Evolutionary conservation across 192 early-diverging fungal genomes (phyloP), one percentile per base, ranked within the genome.

Genomic region (Lunasporangiospora selenospora): DNA sequence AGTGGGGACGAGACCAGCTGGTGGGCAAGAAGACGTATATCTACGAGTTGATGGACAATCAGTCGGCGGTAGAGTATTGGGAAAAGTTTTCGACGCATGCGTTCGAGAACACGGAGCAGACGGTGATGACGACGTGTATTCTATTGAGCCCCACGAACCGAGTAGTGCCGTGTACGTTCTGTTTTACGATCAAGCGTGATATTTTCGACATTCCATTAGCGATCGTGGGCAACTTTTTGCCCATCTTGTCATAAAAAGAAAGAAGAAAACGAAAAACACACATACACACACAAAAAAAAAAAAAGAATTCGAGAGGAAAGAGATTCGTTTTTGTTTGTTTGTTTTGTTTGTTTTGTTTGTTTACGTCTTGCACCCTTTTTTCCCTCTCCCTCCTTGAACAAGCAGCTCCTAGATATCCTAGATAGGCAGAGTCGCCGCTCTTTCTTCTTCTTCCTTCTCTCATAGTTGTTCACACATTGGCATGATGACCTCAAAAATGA

Each of bases 181-280:
- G 93, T 47, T 95, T 97, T 77, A 95, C 95, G 4, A 95, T 97
- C 80, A 95, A 95, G 70, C 78, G 94, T 38, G 95, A 95, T 65
- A 91, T 95, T 36, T 97, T 97, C 85, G 95, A 95, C 71, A 87
- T 97, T 36, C 94, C 94, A 16, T 81, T 92, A 63, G 92, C 86
- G 32, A 86, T 92, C 54, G 83, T 92, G 34, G 90, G 90, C 47
- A 90, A 92, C 45, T 59, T 59, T 48, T 59, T 59, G 34, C 57
- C 57, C 7, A 59, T 59, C 36, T 36, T 59, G 7, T 59, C 57
- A 59, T 59, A 48, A 49, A 24, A 21, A 66, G 77, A 75, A 78
- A 66, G 67, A n/a, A n/a, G n/a, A n/a, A n/a, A n/a, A n/a, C n/a
- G n/a, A n/a, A n/a, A n/a, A n/a, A n/a, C n/a, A n/a, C n/a, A n/a